Evolutionary conservation across 2,329 filamentous ascomycete species (phyloP), one percentile per base, ranked within the genome.

Genomic region (Neonectria punicea): DNA sequence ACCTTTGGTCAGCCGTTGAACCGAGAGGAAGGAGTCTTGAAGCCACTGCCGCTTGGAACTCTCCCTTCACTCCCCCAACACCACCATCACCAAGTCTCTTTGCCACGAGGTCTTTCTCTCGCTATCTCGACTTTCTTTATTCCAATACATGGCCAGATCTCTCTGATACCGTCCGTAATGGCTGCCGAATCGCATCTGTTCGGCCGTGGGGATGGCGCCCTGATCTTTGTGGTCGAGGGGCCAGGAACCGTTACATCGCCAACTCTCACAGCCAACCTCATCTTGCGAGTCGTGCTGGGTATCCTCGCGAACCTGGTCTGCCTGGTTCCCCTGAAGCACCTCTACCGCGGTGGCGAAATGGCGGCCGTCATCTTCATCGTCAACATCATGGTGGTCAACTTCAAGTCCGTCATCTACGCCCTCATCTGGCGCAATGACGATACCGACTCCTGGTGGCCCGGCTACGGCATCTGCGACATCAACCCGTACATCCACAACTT

Each of bases 341-440:
- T 89, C 39, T 80, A 79, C 73, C 80, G 81, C 46, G 85, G 86
- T 61, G 83, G 85, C 22, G 87, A 89, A 73, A 81, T 88, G 62
- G 82, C 85, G 2, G 86, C 85, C 41, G 78, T 80, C 63, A 76
- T 86, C 56, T 81, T 87, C 69, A 83, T 87, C 67, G 58, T 77
- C 70, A 81, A 78, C 60, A 78, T 84, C 65, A 77, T 82, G 61
- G 22, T 85, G 57, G 72, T 81, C 71, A 87, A 87, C 75, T n/a
- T 84, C 46, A 73, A 83, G 58, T 84, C 83, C 53, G 74, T 85
- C 58, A 32, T 85, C 77, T 86, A 85, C 75, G 77, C 85, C 1
- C 77, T 86, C 28, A 79, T 87, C 67, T 89, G 87, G 87, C 81
- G 77, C 63, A 75, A 83, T 71, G 80, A 89, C 72, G 75, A 88